Conservation (phyloP, 495 filamentous ascomycete species). For the Hypoxylon trugodes region DNA sequence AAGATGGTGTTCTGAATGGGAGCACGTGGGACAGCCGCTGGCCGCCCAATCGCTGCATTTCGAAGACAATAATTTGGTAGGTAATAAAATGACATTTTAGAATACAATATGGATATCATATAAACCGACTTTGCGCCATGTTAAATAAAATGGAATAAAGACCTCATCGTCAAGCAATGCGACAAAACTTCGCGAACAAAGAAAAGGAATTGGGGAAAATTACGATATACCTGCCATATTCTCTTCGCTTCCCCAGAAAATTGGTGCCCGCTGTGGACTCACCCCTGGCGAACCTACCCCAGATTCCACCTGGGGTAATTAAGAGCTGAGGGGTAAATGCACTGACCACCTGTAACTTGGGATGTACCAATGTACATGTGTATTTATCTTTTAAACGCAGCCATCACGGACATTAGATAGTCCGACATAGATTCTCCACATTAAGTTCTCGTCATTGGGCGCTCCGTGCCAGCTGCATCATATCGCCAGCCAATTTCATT, state of each 20-base stretch:
- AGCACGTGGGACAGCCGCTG: conserved; percentile 5
- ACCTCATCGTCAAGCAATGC: neutral
- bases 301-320: conserved; percentile 31
- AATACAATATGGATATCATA: neutral
- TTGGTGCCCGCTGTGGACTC: neutral
- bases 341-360: neutral
- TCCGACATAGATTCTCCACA: neutral
- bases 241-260: conserved; percentile 17
- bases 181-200: too few relatives aligned
- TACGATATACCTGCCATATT: too few relatives aligned
- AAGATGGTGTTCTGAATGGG: conserved; percentile 6
- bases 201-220: too few relatives aligned
- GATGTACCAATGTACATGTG: neutral
- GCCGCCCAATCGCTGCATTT: conserved; percentile 28
- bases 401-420: neutral
- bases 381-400: neutral
- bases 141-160: neutral
- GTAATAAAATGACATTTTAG: conserved; percentile 14
- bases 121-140: neutral
- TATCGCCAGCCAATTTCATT: conserved; percentile 10
- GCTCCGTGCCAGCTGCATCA: neutral
- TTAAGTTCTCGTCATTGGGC: neutral
- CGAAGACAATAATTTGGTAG: conserved; percentile 2
- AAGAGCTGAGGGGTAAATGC: too few relatives aligned
- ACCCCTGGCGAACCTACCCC: conserved; percentile 17